Base-by-base conservation (phyloP, 2,329 filamentous ascomycete genomes). In the Atkinsonella texensis region DNA sequence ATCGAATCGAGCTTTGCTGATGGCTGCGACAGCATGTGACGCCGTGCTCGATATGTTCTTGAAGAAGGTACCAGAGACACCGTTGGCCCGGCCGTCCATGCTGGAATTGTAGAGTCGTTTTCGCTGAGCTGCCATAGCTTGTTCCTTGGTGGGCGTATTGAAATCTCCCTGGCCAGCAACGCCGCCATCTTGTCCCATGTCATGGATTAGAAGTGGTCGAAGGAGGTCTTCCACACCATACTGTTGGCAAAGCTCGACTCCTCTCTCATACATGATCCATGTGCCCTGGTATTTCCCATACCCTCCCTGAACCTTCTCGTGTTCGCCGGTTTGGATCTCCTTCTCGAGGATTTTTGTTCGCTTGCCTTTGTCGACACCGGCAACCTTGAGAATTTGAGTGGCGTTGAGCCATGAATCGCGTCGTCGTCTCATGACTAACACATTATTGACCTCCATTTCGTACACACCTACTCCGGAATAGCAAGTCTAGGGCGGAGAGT, bases 241-340 rank as follows among this genome's bases (percentile, higher is more conserved):
- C 57, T 84, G 80, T 42, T 86, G 83, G 68, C 93, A 97, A 60
- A 98, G 91, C 63, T 96, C 89, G 45, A 94, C 78, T 1, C 91
- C 93, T 55, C 91, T 83, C 48, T 91, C 86, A 63, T 95, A 97
- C 63, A 86, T 88, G 63, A 98, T 95, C 93, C 93, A 98, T 2
- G 93, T 98, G 51, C 93, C 93, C 72, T 98, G 93, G 63, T 98
- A 98, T 73, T 97, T 97, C 57, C 93, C 93, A 63, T 98, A 98
- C 5, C 93, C 93, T 35, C 93, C 93, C 66, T 98, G 93, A 2
- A 98, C 91, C 69, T 98, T 98, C 68, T 98, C 93, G 68, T 98
- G 91, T 64, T 95, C 88, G 62, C 93, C 93, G 0, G 87, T 93
- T 57, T 95, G 81, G 53, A 98, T 95, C 68, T 98, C 93, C 70